Evolutionary conservation across 2,329 filamentous ascomycete genomes (phyloP).

Genomic region (Plenodomus biglobosus): DNA sequence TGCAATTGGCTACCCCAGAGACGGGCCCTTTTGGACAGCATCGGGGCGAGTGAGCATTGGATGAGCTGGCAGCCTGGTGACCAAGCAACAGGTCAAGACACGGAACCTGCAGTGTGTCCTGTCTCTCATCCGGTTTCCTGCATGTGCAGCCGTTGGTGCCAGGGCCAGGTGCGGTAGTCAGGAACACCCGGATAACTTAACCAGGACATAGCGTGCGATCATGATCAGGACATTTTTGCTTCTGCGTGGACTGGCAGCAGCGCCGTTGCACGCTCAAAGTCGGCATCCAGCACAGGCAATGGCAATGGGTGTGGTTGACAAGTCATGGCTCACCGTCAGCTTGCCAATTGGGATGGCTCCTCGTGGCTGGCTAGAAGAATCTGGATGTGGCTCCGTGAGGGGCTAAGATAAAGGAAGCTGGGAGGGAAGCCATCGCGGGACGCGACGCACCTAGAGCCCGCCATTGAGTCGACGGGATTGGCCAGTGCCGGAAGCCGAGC

Average conservation of each 20-base stretch:
- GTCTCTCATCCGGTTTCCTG: slow-evolving; percentile 16
- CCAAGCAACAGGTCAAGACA: slow-evolving; percentile 34
- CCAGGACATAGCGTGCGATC: slow-evolving; percentile 4
- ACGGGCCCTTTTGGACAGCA: slow-evolving; percentile 17
- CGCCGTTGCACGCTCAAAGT: neutral
- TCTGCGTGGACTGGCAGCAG: neutral
- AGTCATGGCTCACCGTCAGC: slow-evolving; percentile 1
- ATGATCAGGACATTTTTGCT: neutral
- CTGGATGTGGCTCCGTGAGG: slow-evolving; percentile 5
- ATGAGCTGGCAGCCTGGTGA: slow-evolving; percentile 33
- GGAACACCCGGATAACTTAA: slow-evolving; percentile 17
- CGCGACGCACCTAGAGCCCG: slow-evolving; percentile 36
- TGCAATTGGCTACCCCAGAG: slow-evolving; percentile 23
- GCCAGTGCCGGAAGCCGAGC: slow-evolving; percentile 23
- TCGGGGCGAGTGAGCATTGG: slow-evolving; percentile 25
- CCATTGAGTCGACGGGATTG: slow-evolving; percentile 19
- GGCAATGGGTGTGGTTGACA: neutral
- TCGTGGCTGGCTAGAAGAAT: slow-evolving; percentile 1
- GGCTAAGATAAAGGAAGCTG: slow-evolving; percentile 17
- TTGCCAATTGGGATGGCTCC: slow-evolving; percentile 1
- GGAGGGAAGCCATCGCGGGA: slow-evolving; percentile 30
- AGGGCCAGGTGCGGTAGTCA: slow-evolving; percentile 19
- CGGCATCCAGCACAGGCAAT: neutral
- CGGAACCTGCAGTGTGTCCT: slow-evolving; percentile 18
- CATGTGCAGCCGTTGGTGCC: slow-evolving; percentile 17